Evolutionary conservation across 1,284 basidiomycete species (phyloP).

Genomic region (Tetrapyrgos nigripes): DNA sequence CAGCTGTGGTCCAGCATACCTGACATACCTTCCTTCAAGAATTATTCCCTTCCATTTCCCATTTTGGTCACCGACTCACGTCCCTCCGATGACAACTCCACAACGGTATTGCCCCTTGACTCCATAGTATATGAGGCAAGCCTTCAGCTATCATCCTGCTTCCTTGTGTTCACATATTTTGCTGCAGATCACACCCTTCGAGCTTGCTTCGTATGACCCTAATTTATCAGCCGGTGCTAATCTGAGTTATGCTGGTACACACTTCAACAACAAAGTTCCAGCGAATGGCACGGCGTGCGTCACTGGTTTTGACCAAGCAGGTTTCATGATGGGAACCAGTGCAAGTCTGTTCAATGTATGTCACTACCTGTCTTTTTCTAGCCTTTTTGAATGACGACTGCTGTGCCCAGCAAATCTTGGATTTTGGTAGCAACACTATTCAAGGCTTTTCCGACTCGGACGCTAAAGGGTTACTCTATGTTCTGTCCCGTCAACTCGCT

Average conservation of each 20-base stretch:
- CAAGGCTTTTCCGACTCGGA: conserved; percentile 44
- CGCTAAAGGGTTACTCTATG: conserved; percentile 47
- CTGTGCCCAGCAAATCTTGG: conserved; percentile 50
- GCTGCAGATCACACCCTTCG: conserved; percentile 67
- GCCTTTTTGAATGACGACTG: background rate
- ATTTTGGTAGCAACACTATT: conserved; percentile 51
- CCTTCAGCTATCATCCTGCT: background rate
- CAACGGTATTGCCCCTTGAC: conserved; percentile 46
- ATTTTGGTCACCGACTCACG: conserved; percentile 62
- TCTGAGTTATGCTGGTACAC: conserved; percentile 64
- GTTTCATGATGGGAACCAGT: conserved; percentile 70
- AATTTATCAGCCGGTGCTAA: conserved; percentile 65
- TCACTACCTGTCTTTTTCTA: conserved; percentile 2
- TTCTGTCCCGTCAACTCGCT: conserved; percentile 52
- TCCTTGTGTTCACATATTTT: background rate
- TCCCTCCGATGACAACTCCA: conserved; percentile 50
- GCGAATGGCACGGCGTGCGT: conserved; percentile 61
- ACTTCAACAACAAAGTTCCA: conserved; percentile 56
- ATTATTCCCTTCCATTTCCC: conserved; percentile 58
- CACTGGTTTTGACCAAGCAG: conserved; percentile 69
- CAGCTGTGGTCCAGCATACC: conserved; percentile 69
- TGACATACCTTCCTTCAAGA: conserved; percentile 50
- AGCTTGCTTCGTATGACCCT: conserved; percentile 75
- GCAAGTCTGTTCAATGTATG: conserved; percentile 68
- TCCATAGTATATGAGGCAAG: conserved; percentile 66